These are phyloP conservation scores for Phyllosticta citribraziliensis DNA, from an alignment of 2,329 filamentous ascomycete genomes.

Conservation along the genomic window DNA sequence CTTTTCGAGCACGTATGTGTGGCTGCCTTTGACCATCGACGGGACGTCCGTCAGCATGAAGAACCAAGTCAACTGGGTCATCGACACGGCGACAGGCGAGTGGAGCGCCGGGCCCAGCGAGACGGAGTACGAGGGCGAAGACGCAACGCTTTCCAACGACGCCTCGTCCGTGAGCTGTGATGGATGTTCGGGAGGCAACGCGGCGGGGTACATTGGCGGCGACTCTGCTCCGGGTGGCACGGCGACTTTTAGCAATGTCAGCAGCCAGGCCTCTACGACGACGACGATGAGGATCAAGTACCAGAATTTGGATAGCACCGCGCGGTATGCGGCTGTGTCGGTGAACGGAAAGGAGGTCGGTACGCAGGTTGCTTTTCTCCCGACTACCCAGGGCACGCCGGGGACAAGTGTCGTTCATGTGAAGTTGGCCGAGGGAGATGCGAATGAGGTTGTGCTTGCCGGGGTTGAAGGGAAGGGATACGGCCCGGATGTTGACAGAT, in stretches of 20 bases:
- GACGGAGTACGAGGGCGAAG: slow-evolving; percentile 44
- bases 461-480: slow-evolving; percentile 26
- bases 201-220: slow-evolving; percentile 40
- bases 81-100: slow-evolving; percentile 34
- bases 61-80: slow-evolving; percentile 47
- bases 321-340: slow-evolving; percentile 44
- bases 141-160: slow-evolving; percentile 34
- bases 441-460: slow-evolving; percentile 42
- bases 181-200: slow-evolving; percentile 48
- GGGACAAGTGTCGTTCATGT: slow-evolving; percentile 40
- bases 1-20: slow-evolving; percentile 52
- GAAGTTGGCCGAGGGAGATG: slow-evolving; percentile 40
- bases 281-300: slow-evolving; percentile 48
- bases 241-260: slow-evolving; percentile 39
- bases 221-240: slow-evolving; percentile 40
- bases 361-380: slow-evolving; percentile 46
- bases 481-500: slow-evolving; percentile 45
- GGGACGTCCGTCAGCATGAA: slow-evolving; percentile 42
- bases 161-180: slow-evolving; percentile 41
- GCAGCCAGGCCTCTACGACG: slow-evolving; percentile 33
- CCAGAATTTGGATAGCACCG: slow-evolving; percentile 44
- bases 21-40: slow-evolving; percentile 49
- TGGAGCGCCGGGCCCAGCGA: slow-evolving; percentile 38
- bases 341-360: slow-evolving; percentile 42
- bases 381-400: slow-evolving; percentile 36